Base-by-base conservation (phyloP, 75 land plant species). In the Adiantum capillusveneris region DNA sequence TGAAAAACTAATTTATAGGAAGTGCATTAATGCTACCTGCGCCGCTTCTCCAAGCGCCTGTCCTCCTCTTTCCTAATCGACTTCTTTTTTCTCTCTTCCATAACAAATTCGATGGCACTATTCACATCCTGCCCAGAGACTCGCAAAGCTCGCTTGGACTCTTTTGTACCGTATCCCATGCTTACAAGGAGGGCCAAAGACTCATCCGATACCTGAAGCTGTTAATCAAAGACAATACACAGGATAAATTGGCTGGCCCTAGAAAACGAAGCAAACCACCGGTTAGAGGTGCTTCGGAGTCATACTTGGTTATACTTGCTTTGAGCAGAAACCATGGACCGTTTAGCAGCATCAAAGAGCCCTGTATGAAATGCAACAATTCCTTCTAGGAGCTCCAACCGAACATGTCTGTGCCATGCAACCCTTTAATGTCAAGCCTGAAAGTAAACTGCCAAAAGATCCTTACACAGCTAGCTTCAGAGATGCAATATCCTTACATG, bases 201-300 rank as follows among this genome's bases (percentile, higher is more conserved):
- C 61, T 94, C 91, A 84, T 94, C 98, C 16, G 91, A 64, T 13
- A 94, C 81, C 74, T 90, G 85, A 53, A 94, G 77, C 98, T 94
- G 77, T 25, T 3, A 12, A 24, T 2, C 29, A 51, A 54, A 53
- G 11, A 16, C 39, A 51, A 29, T n/a, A 44, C 11, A 25, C 43
- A 25, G 29, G 29, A 52, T 50, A 13, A n/a, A 44, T 14, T n/a
- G 11, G 27, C 18, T 16, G 5, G 25, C 5, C 37, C 37, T 34
- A 5, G n/a, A n/a, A n/a, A n/a, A n/a, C n/a, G n/a, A n/a, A n/a
- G n/a, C n/a, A n/a, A n/a, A n/a, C n/a, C n/a, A n/a, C n/a, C n/a
- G n/a, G n/a, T n/a, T n/a, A n/a, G n/a, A n/a, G n/a, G n/a, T n/a
- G n/a, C n/a, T n/a, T n/a, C n/a, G n/a, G n/a, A n/a, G n/a, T n/a